A percentile compares a stretch with the other conserved stretches of the same genome.
Conservation (phyloP, 257 asterid genomes). For the Knoxia roxburghii region DNA sequence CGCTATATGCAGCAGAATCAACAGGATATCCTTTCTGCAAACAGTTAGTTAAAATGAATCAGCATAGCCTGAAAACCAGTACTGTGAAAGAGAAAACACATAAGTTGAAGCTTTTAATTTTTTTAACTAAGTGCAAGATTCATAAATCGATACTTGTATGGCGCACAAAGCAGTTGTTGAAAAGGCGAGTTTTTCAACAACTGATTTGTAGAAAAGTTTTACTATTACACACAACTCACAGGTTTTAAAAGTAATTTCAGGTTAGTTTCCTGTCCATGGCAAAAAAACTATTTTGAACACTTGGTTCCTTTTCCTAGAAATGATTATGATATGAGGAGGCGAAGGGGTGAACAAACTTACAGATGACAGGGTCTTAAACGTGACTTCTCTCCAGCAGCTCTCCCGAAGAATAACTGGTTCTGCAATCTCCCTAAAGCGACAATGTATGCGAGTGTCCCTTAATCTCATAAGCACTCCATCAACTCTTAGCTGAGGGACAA, state of each 20-base stretch:
- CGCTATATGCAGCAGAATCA: slow-evolving; percentile 81
- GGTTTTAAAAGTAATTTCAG: too few species aligned
- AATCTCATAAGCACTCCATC: slow-evolving; percentile 97
- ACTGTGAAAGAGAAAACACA: background rate
- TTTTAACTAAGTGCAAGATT: background rate
- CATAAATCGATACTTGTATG: background rate
- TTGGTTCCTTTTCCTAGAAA: background rate
- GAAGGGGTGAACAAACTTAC: slow-evolving; percentile 30
- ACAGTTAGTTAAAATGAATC: slow-evolving; percentile 8
- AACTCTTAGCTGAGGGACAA: slow-evolving; percentile 81
- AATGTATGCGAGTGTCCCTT: slow-evolving; percentile 96
- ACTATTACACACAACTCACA: too few species aligned
- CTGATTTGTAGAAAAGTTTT: too few species aligned
- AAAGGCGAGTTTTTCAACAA: background rate
- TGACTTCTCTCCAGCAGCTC: slow-evolving; percentile 89
- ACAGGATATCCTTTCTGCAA: slow-evolving; percentile 89
- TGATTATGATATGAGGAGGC: background rate
- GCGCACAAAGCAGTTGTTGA: background rate
- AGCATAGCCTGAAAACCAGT: background rate
- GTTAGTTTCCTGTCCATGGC: too few species aligned
- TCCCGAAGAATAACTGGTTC: slow-evolving; percentile 73
- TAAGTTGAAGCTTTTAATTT: background rate
- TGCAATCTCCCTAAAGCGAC: slow-evolving; percentile 44
- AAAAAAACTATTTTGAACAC: background rate
- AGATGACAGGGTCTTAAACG: slow-evolving; percentile 57